phyloP scores from a whole-genome alignment of 495 filamentous ascomycete species.

The Xanthoparmelia taractica region DNA sequence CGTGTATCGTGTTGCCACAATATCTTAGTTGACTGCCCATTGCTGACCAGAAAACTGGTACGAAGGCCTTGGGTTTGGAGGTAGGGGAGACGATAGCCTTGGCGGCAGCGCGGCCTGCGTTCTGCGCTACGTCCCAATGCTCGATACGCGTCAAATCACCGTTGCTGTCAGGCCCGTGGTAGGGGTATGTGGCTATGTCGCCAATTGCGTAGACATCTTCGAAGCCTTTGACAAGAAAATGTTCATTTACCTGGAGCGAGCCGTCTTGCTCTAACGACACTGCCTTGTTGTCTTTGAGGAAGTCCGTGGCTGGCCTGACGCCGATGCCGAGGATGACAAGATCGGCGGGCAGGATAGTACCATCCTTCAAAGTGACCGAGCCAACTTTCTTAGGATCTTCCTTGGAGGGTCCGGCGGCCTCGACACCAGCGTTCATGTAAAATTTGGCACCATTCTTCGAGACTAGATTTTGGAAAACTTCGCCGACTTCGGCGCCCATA shows the following conservation, averaged over 20 bases:
- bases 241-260: slow-evolving; percentile 66
- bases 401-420: slow-evolving; percentile 64
- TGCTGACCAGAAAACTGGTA: slow-evolving; percentile 94
- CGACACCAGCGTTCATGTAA: slow-evolving; percentile 68
- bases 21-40: slow-evolving; percentile 84
- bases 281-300: slow-evolving; percentile 61
- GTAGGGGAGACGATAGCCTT: slow-evolving; percentile 59
- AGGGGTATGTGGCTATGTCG: slow-evolving; percentile 93
- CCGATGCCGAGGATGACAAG: slow-evolving; percentile 87
- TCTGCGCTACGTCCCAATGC: slow-evolving; percentile 98
- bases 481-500: slow-evolving; percentile 74
- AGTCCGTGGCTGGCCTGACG: slow-evolving; percentile 78
- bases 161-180: slow-evolving; percentile 77
- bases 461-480: slow-evolving; percentile 65
- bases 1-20: slow-evolving; percentile 72
- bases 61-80: slow-evolving; percentile 61
- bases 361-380: slow-evolving; percentile 76
- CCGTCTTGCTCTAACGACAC: slow-evolving; percentile 70
- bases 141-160: slow-evolving; percentile 70
- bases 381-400: slow-evolving; percentile 63
- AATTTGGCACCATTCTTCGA: slow-evolving; percentile 86
- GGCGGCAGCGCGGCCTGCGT: slow-evolving; percentile 72
- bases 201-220: slow-evolving; percentile 87
- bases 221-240: slow-evolving; percentile 64
- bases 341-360: slow-evolving; percentile 75